These are phyloP conservation scores for Coffea humblotiana DNA, from an alignment of 305 asterid species.

Conservation along the genomic window DNA sequence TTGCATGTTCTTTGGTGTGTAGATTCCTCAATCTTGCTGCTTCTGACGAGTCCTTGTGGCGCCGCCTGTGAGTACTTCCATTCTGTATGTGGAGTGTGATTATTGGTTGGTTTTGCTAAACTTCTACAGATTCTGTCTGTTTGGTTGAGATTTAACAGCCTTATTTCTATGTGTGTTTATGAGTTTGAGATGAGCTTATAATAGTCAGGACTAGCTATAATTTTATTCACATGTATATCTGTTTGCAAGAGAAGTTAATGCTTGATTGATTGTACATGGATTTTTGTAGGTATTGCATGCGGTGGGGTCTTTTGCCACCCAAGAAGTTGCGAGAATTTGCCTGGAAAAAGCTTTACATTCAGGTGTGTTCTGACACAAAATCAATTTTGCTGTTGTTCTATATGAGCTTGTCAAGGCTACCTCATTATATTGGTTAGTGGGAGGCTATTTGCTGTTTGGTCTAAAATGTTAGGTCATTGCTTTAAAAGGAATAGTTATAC, in stretches of 20 bases:
- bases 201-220: neutral
- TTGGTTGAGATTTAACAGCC: neutral
- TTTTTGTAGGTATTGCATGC: slow-evolving; percentile 70
- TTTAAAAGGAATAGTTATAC: neutral
- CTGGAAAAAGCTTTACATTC: slow-evolving; percentile 94
- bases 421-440: too few relatives aligned
- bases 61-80: slow-evolving; percentile 70
- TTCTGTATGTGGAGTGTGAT: slow-evolving; percentile 11
- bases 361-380: slow-evolving; percentile 44
- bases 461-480: neutral
- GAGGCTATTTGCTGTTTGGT: neutral
- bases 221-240: neutral
- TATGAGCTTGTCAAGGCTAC: neutral
- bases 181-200: neutral
- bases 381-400: slow-evolving; percentile 2
- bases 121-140: neutral
- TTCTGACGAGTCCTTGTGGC: slow-evolving; percentile 92
- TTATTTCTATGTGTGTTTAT: neutral
- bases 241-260: neutral
- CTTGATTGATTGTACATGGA: neutral
- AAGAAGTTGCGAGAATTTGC: slow-evolving; percentile 79
- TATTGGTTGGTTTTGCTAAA: neutral
- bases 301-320: slow-evolving; percentile 92
- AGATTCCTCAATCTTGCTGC: slow-evolving; percentile 76
- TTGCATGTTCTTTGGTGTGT: slow-evolving; percentile 81